Evolutionary conservation across 495 filamentous ascomycete genomes (phyloP).

Genomic region (Bryoglossum gracile): DNA sequence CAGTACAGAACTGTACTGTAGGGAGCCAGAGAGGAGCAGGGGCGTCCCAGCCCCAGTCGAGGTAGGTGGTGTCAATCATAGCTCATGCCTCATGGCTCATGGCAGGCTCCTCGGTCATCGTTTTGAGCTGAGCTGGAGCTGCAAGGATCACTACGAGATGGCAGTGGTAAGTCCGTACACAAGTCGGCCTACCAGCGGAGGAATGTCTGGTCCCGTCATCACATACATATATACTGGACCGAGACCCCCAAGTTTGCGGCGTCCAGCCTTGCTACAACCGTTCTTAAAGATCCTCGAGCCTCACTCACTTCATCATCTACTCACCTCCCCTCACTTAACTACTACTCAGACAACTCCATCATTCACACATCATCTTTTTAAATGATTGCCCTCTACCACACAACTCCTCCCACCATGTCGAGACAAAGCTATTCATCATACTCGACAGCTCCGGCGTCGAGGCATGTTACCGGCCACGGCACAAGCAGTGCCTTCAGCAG

Average conservation of each 20-base stretch:
- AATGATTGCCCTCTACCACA: slow-evolving; percentile 8
- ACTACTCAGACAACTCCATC: slow-evolving; percentile 7
- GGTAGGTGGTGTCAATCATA: slow-evolving; percentile 7
- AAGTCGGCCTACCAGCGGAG: slow-evolving; percentile 11
- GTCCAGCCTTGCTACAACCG: slow-evolving; percentile 9
- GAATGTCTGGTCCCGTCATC: slow-evolving; percentile 11
- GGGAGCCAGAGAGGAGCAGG: slow-evolving; percentile 8
- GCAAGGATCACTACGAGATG: slow-evolving; percentile 11
- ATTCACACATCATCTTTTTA: slow-evolving; percentile 2
- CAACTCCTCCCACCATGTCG: slow-evolving; percentile 28
- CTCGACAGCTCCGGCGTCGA: slow-evolving; percentile 35
- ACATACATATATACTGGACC: slow-evolving; percentile 23
- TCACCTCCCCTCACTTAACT: too few relatives aligned
- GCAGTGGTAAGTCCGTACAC: neutral
- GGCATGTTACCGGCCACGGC: slow-evolving; percentile 59
- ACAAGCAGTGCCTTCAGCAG: slow-evolving; percentile 96
- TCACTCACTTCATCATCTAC: slow-evolving; percentile 3
- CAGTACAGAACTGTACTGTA: too few relatives aligned
- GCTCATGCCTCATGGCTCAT: neutral
- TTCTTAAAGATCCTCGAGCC: neutral
- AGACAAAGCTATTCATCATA: slow-evolving; percentile 34
- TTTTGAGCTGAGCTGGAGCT: slow-evolving; percentile 20
- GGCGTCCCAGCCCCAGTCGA: slow-evolving; percentile 15
- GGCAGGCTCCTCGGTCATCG: too few relatives aligned
- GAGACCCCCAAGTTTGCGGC: slow-evolving; percentile 17